These are phyloP conservation scores for Sclerospora graminicola DNA, from an alignment of 352 stramenopile species.

Conservation along the genomic window DNA sequence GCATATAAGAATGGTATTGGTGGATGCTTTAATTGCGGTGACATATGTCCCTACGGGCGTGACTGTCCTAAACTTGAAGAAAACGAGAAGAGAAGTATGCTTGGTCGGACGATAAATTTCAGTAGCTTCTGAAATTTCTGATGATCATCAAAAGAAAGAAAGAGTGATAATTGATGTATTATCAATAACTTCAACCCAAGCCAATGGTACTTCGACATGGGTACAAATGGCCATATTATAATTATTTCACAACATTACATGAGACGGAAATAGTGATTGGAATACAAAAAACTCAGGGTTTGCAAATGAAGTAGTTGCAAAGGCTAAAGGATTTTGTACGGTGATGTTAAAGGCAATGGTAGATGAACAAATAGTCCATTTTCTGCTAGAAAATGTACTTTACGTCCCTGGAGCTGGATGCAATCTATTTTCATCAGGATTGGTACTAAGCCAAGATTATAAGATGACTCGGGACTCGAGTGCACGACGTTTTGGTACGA, in stretches of 20 bases:
- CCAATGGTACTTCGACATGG: neutral
- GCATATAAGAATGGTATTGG: neutral
- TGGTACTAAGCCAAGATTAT: neutral
- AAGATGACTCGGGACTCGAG: neutral
- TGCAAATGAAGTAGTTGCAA: neutral
- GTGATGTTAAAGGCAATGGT: neutral
- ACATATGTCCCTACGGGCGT: neutral
- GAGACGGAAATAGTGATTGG: neutral
- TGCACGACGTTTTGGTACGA: neutral
- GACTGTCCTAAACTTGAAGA: constrained; percentile 12
- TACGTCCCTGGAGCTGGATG: neutral
- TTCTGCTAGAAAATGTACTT: neutral
- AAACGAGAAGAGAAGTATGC: too few relatives aligned
- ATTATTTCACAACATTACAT: neutral
- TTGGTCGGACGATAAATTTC: too few relatives aligned
- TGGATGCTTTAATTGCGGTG: neutral
- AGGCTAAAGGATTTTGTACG: neutral
- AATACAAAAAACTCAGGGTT: neutral
- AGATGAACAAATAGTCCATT: neutral
- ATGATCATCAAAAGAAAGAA: too few relatives aligned
- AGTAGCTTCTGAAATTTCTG: too few relatives aligned
- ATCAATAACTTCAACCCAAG: neutral
- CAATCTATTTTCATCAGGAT: neutral
- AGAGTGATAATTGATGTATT: neutral
- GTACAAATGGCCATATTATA: neutral